Base-by-base conservation (phyloP, 768 basidiomycete genomes). In the Russula abietina region DNA sequence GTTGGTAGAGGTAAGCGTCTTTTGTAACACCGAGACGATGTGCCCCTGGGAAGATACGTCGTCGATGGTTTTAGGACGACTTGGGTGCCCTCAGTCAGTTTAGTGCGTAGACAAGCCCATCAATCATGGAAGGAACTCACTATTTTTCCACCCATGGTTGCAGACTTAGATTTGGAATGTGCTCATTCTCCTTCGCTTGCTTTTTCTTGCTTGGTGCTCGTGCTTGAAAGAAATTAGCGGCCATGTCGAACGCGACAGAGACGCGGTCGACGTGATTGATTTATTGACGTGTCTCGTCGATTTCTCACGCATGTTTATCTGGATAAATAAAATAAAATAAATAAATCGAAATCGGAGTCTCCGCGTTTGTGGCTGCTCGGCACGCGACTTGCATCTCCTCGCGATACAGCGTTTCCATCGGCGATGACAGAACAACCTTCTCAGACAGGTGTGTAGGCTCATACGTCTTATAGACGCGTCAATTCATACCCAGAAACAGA, bases 61-160 rank as follows among this genome's bases (percentile, higher is more conserved):
- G 70, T 97, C 93, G 65, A 99, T 98, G 24, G 95, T 98, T 75
- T 92, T 93, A 53, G 97, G 97, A 55, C 97, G 91, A 73, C 94
- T 98, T 60, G 36, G 32, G 22, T 49, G 32, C 7, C 49, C 19
- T 56, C 43, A 53, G 49, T 33, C 48, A 7, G 57, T 28, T 24
- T 12, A 6, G 16, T 33, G 55, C 36, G n/a, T 22, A 4, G 12
- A 45, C 6, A 19, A 32, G 28, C 11, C n/a, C 33, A 24, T 39
- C 22, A 30, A 33, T 16, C 26, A 39, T 9, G 12, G 43, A 39
- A 30, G 16, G 38, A 11, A 75, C 84, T 55, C 46, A 95, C 94
- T 98, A 99, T 83, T 98, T 98, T 77, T 99, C 97, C 0, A 99
- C 94, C 97, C 97, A 99, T 65, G 97, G 93, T 71, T 93, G 91